Percentiles rank a stretch among this genome's conserved stretches.
Conservation (phyloP, 2,329 filamentous ascomycete genomes). For the Claviceps pazoutovae region DNA sequence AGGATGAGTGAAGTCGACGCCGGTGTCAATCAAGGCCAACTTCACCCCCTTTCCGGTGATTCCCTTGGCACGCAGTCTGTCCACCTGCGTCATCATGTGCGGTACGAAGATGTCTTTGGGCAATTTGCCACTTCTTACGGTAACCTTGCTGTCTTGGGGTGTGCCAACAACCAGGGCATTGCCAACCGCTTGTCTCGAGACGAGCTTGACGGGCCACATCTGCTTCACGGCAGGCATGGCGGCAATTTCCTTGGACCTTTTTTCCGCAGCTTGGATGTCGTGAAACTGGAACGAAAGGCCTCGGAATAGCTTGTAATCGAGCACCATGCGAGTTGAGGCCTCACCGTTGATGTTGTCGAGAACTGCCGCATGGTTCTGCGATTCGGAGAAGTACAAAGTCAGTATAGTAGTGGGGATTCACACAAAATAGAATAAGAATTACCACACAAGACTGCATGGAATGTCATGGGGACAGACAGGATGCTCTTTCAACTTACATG, state of each 20-base stretch:
- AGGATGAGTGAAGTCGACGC: conserved; percentile 48
- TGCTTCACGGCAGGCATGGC: conserved; percentile 30
- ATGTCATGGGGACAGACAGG: background rate
- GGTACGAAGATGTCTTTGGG: conserved; percentile 25
- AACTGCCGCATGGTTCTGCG: conserved; percentile 3
- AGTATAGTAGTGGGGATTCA: too few species aligned
- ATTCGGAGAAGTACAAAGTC: too few species aligned
- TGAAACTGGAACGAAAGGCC: conserved; percentile 39
- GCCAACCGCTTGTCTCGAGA: conserved; percentile 27
- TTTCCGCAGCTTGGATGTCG: conserved; percentile 29
- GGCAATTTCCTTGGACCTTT: conserved; percentile 26
- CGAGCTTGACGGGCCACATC: conserved; percentile 34
- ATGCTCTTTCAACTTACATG: conserved; percentile 20
- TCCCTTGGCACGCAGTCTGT: conserved; percentile 36
- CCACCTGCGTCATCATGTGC: conserved; percentile 42
- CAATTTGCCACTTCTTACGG: conserved; percentile 12
- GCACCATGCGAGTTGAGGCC: conserved; percentile 30
- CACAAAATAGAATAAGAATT: background rate
- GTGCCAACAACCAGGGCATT: conserved; percentile 27
- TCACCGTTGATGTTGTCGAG: conserved; percentile 5
- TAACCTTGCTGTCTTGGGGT: too few species aligned
- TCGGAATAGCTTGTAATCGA: conserved; percentile 38
- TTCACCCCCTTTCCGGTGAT: conserved; percentile 37
- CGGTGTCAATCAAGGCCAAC: conserved; percentile 38
- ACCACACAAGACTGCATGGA: background rate